A percentile compares a stretch with the other conserved stretches of the same genome.
Conservation (phyloP, 73 alveolate genomes). For the Paramecium sonneborni region DNA sequence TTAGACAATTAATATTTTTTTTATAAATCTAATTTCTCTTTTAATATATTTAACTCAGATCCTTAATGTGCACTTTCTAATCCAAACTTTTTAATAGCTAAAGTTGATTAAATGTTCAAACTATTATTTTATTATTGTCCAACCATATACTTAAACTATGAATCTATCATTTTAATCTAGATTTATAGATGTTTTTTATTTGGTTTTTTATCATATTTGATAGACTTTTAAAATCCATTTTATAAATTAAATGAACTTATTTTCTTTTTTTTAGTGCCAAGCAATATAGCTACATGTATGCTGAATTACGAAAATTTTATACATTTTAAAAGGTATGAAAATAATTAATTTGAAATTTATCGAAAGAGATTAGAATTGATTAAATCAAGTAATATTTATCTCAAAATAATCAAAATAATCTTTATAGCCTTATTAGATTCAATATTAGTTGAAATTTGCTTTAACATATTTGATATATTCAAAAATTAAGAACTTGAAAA, state of each 20-base stretch:
- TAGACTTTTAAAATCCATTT: background rate
- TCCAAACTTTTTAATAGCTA: background rate
- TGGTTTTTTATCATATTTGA: background rate
- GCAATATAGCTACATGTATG: background rate
- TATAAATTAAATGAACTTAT: background rate
- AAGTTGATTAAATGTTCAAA: background rate
- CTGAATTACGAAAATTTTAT: background rate
- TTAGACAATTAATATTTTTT: conserved; percentile 34
- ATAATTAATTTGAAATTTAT: background rate
- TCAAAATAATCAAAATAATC: background rate
- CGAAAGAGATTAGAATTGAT: background rate
- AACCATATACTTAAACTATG: background rate
- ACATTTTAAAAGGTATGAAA: background rate
- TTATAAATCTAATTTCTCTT: conserved; percentile 11
- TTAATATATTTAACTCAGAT: background rate
- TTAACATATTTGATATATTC: background rate
- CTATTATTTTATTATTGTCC: background rate
- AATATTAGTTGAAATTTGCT: background rate
- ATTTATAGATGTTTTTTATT: background rate
- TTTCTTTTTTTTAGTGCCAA: background rate
- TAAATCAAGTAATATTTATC: background rate
- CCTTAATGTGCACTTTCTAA: conserved; percentile 5
- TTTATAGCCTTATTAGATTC: background rate
- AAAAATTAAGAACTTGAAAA: background rate
- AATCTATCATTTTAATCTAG: background rate